Evolutionary conservation across 2,329 filamentous ascomycete species (phyloP).

Genomic region (Cercospora sesami): DNA sequence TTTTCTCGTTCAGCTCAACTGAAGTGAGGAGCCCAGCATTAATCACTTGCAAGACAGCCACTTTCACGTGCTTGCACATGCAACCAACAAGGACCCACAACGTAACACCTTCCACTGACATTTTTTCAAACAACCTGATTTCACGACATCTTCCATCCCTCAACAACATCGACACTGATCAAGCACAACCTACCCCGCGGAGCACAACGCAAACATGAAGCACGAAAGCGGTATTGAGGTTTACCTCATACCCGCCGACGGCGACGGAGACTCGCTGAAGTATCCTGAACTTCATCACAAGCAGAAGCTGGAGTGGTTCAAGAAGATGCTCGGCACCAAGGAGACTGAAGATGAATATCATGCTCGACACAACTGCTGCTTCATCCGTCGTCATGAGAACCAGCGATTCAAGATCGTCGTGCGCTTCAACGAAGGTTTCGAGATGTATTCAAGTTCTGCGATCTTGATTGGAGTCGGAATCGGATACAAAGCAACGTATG

Average conservation of each 20-base stretch:
- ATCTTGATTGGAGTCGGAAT: background rate
- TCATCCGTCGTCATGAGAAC: background rate
- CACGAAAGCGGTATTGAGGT: slow-evolving; percentile 10
- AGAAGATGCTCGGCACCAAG: background rate
- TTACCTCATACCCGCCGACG: background rate
- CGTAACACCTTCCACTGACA: background rate
- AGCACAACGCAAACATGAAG: background rate
- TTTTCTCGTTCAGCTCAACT: background rate
- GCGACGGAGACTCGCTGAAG: background rate
- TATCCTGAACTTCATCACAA: background rate
- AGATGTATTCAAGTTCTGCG: background rate
- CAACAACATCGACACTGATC: background rate
- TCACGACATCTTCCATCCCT: background rate
- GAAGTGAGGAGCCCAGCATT: background rate
- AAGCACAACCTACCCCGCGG: background rate
- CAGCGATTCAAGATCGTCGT: background rate
- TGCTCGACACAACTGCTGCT: background rate
- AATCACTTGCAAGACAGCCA: background rate
- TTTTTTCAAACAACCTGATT: background rate
- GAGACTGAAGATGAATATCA: background rate
- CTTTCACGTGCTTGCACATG: background rate
- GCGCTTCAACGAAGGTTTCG: background rate
- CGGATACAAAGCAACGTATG: too few species aligned
- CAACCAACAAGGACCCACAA: background rate
- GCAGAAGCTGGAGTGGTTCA: background rate